Percentiles rank a stretch among this genome's conserved stretches.
Conservation (phyloP, 1,284 basidiomycete species). For the Athelia psychrophila region DNA sequence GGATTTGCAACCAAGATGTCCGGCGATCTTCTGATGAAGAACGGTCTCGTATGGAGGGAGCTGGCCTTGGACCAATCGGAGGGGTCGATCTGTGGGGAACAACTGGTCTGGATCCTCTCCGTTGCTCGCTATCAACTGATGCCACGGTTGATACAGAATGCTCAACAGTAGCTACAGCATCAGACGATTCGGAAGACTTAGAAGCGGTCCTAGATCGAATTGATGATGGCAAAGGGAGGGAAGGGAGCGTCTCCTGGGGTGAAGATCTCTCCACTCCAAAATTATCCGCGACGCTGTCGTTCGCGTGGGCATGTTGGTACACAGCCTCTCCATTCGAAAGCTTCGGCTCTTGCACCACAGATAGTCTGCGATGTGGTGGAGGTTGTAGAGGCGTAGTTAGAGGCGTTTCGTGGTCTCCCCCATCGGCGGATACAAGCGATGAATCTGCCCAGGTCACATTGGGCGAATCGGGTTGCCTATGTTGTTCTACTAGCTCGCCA, state of each 20-base stretch:
- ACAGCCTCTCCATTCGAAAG: conserved; percentile 7
- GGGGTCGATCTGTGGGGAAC: conserved; percentile 50
- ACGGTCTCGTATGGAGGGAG: conserved; percentile 14
- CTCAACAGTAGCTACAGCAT: conserved; percentile 40
- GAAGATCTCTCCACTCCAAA: conserved; percentile 21
- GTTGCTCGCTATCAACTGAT: conserved; percentile 37
- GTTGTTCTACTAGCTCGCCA: no score
- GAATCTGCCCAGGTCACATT: no score
- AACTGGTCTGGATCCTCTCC: conserved; percentile 60
- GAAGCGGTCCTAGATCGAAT: conserved; percentile 25
- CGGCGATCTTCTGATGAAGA: conserved; percentile 9
- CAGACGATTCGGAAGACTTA: conserved; percentile 31
- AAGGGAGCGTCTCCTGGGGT: conserved; percentile 16
- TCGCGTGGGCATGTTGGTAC: conserved; percentile 27
- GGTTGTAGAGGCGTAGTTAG: conserved; percentile 6
- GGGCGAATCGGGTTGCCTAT: no score
- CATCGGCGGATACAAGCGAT: background rate
- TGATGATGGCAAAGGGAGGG: conserved; percentile 17
- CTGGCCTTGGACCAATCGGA: conserved; percentile 55
- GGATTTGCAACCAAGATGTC: conserved; percentile 19
- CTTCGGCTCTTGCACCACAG: background rate
- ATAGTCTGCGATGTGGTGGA: conserved; percentile 5
- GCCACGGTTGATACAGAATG: conserved; percentile 53
- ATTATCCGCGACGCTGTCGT: conserved; percentile 26
- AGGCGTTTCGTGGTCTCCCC: background rate